Evolutionary conservation across 2,329 filamentous ascomycete genomes (phyloP), one percentile per base, ranked within the genome.

Genomic region (Fusarium abutilonis): DNA sequence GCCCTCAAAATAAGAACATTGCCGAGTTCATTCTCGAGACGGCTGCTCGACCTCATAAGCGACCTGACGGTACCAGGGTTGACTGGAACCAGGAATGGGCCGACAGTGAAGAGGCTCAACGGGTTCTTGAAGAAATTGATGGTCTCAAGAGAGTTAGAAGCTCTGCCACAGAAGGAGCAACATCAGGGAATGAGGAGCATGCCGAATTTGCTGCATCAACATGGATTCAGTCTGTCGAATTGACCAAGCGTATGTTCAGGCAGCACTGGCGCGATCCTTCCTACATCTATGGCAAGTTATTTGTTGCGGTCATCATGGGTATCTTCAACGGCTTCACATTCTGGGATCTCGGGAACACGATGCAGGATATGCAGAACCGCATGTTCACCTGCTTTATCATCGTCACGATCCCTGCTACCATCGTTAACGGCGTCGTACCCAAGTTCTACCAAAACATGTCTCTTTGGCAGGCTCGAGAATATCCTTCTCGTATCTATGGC

Each of bases 301-400:
- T 92, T 74, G 83, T 88, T 31, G 82, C 86, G 4, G 84, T 91
- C 55, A 83, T 92, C 59, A 81, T 90, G 40, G 90, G 88, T 14
- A 86, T 92, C 73, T 91, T 93, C 81, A 92, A 91, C 76, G 89
- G 89, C 19, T 92, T 92, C 76, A 92, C 89, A 4, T 93, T 92
- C 77, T 92, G 83, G 80, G 79, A 88, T 66, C 82, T 92, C 4
- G 88, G 87, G 3, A 80, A 87, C 73, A 83, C 80, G 0, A 79
- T 90, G 43, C 81, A 83, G 13, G 89, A 90, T 68, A 87, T 93
- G 82, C 89, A 93, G 71, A 87, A 91, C 75, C 84, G 89, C 67
- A 88, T 93, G 84, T 93, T 94, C 80, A 89, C 89, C 0, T 76
- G 78, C 48, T 91, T 90, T 52, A 67, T 91, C 19, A 83, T 88